Conservation (phyloP, 2,329 filamentous ascomycete species). For the Coleophoma cylindrospora region DNA sequence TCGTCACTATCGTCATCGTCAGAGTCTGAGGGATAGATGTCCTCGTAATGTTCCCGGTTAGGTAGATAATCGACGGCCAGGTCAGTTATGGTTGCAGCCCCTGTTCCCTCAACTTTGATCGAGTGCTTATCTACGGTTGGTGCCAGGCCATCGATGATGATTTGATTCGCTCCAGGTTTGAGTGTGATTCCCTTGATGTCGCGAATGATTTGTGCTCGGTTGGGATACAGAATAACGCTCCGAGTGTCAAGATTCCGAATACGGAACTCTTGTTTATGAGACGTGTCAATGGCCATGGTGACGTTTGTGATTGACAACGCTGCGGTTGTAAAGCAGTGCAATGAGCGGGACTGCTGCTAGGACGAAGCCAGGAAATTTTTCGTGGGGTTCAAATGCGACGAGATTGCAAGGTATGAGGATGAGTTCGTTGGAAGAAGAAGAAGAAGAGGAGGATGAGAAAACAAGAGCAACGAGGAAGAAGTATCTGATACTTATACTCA, state of each 20-base stretch:
- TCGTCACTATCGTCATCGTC: constrained; percentile 25
- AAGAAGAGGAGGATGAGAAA: too few species aligned
- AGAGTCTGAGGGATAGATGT: constrained; percentile 29
- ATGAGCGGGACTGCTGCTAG: too few species aligned
- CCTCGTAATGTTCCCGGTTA: constrained; percentile 39
- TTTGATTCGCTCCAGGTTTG: constrained; percentile 49
- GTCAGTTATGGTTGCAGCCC: constrained; percentile 54
- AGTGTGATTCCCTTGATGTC: constrained; percentile 51
- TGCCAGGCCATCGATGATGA: constrained; percentile 49
- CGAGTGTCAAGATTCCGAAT: constrained; percentile 53
- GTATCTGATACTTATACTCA: too few species aligned
- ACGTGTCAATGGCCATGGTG: not conserved
- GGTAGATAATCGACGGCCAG: constrained; percentile 54
- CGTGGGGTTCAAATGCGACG: too few species aligned
- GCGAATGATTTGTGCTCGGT: constrained; percentile 53
- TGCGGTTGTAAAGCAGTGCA: too few species aligned
- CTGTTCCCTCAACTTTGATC: constrained; percentile 55
- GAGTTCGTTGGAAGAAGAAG: too few species aligned
- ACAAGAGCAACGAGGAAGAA: too few species aligned
- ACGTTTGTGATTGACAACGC: not conserved
- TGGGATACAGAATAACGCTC: constrained; percentile 58
- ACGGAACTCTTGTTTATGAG: constrained; percentile 41
- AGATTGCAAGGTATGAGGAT: too few species aligned
- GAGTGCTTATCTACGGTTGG: constrained; percentile 48
- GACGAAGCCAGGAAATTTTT: too few species aligned